These are phyloP conservation scores for Clavaria fumosa DNA, from an alignment of 768 basidiomycete genomes.

Conservation along the genomic window DNA sequence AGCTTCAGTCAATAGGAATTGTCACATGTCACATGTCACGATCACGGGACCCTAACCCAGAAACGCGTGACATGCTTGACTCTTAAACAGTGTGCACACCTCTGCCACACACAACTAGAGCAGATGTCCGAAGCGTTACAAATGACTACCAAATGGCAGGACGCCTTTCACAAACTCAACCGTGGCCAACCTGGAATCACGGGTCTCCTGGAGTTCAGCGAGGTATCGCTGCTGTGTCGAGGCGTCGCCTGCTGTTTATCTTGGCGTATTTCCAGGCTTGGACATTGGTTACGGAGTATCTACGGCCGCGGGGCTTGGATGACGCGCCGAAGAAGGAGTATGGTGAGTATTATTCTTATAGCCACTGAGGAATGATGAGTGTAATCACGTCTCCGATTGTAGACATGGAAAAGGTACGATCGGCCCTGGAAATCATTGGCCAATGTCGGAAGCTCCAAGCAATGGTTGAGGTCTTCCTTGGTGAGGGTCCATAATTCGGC, in stretches of 20 bases:
- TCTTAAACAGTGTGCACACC: too few species aligned
- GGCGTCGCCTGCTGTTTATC: slow-evolving; percentile 3
- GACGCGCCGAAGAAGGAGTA: slow-evolving; percentile 16
- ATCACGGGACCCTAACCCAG: slow-evolving; percentile 21
- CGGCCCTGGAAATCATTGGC: slow-evolving; percentile 44
- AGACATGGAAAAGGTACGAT: slow-evolving; percentile 36
- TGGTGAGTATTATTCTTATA: slow-evolving; percentile 9
- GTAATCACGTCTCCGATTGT: slow-evolving; percentile 9
- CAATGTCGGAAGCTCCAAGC: slow-evolving; percentile 44
- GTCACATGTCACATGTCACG: too few species aligned
- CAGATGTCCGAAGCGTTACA: too few species aligned
- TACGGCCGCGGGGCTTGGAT: slow-evolving; percentile 40
- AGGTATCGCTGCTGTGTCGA: slow-evolving; percentile 22
- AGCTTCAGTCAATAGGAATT: too few species aligned
- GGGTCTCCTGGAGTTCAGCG: slow-evolving; percentile 48
- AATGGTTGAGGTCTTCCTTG: slow-evolving; percentile 56
- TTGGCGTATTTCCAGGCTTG: slow-evolving; percentile 33
- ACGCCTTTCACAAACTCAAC: slow-evolving; percentile 51
- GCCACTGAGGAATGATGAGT: background rate
- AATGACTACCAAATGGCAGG: slow-evolving; percentile 57
- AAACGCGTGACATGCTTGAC: slow-evolving; percentile 5
- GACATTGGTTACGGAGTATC: slow-evolving; percentile 35
- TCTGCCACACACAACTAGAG: too few species aligned
- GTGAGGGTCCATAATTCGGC: slow-evolving; percentile 30
- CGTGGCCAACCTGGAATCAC: slow-evolving; percentile 41